Conservation (phyloP, 2,329 filamentous ascomycete species). For the Microthyrium microscopicum region DNA sequence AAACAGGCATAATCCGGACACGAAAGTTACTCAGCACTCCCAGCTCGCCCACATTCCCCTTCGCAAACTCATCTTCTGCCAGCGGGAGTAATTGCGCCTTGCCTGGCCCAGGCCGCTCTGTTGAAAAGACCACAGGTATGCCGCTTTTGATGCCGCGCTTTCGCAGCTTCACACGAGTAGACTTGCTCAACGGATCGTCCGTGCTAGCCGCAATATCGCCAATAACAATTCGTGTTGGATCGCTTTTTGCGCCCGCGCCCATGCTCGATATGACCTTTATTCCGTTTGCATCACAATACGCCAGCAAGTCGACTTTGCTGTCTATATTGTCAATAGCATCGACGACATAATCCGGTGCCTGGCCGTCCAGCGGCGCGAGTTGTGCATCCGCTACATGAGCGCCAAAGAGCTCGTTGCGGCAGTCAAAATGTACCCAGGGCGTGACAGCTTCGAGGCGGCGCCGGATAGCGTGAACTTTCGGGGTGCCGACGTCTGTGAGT, state of each 20-base stretch:
- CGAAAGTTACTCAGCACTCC: slow-evolving; percentile 84
- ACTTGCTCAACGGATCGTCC: slow-evolving; percentile 75
- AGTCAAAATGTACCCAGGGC: slow-evolving; percentile 84
- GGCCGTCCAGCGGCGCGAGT: slow-evolving; percentile 49
- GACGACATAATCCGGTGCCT: slow-evolving; percentile 70
- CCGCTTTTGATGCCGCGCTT: slow-evolving; percentile 61
- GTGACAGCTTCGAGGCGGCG: slow-evolving; percentile 69
- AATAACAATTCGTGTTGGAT: slow-evolving; percentile 67
- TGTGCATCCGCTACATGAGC: slow-evolving; percentile 43
- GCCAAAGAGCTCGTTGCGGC: slow-evolving; percentile 63
- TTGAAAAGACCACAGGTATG: slow-evolving; percentile 84
- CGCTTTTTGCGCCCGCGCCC: slow-evolving; percentile 90
- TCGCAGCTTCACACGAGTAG: slow-evolving; percentile 66
- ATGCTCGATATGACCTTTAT: slow-evolving; percentile 84
- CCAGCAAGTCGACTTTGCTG: slow-evolving; percentile 78
- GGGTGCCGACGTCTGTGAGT: slow-evolving; percentile 77
- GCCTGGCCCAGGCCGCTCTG: slow-evolving; percentile 74
- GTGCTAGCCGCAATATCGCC: slow-evolving; percentile 80
- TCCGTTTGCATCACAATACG: slow-evolving; percentile 65
- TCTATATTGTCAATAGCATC: slow-evolving; percentile 98
- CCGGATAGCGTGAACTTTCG: slow-evolving; percentile 76
- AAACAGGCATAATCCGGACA: slow-evolving; percentile 81
- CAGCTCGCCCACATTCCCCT: slow-evolving; percentile 72
- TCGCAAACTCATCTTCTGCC: slow-evolving; percentile 71
- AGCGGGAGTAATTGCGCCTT: slow-evolving; percentile 83